Evolutionary conservation across 805 yeast genomes (phyloP).

Genomic region (Cyberlindnera petersonii): DNA sequence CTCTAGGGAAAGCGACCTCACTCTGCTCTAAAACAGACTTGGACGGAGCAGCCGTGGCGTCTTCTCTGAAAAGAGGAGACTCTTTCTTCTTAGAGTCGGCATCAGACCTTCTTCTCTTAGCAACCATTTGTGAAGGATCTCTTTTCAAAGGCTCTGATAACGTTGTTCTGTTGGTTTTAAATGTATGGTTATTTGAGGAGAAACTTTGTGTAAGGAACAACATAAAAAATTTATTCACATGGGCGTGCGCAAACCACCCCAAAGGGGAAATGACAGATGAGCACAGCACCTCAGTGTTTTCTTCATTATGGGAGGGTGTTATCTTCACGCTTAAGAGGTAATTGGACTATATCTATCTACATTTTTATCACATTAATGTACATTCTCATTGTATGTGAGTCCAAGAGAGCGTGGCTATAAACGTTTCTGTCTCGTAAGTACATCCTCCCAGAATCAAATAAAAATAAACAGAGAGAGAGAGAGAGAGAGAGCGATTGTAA

Average conservation of each 20-base stretch:
- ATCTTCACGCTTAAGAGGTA: no score
- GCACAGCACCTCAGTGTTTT: no score
- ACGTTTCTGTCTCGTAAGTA: no score
- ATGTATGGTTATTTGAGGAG: not conserved
- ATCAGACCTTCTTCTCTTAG: slow-evolving; percentile 49
- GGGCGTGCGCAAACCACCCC: slow-evolving; percentile 21
- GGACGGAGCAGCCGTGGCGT: slow-evolving; percentile 35
- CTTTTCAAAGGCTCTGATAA: not conserved
- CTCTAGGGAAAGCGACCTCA: slow-evolving; percentile 78
- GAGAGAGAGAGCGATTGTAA: no score
- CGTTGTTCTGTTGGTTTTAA: not conserved
- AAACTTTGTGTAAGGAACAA: slow-evolving; percentile 4
- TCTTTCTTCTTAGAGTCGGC: slow-evolving; percentile 32
- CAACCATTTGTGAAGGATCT: slow-evolving; percentile 14
- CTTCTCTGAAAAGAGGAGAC: slow-evolving; percentile 39
- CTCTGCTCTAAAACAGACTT: slow-evolving; percentile 34
- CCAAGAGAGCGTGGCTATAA: no score
- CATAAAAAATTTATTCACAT: slow-evolving; percentile 18
- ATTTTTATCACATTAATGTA: no score
- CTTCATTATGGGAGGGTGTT: no score
- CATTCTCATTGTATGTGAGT: no score
- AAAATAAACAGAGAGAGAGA: no score
- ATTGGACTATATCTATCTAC: no score
- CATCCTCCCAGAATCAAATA: no score
- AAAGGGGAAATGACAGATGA: slow-evolving; percentile 24